phyloP scores from a whole-genome alignment of 1,284 basidiomycete genomes.

The Cryptococcus neoformans region DNA sequence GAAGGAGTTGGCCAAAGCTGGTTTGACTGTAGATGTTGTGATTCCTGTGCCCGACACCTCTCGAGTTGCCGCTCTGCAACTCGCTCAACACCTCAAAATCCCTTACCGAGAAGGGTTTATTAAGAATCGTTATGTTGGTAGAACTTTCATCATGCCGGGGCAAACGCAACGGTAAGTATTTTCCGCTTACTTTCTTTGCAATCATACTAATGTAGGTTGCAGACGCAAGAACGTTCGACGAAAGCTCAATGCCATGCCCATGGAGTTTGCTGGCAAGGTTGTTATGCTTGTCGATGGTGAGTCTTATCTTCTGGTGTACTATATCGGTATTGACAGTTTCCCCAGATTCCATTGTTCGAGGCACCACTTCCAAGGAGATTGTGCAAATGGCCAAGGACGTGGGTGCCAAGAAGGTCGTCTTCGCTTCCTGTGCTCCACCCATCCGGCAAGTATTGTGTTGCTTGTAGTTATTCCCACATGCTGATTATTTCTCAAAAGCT shows the following conservation, averaged over 20 bases:
- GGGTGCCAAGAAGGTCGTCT: slow-evolving; percentile 94
- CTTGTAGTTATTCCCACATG: neutral
- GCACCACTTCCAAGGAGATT: slow-evolving; percentile 98
- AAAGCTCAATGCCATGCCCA: slow-evolving; percentile 99
- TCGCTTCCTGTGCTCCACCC: slow-evolving; percentile 95
- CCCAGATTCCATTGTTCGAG: slow-evolving; percentile 94
- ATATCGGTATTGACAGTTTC: neutral
- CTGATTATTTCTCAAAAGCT: slow-evolving; percentile 52
- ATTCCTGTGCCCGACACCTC: slow-evolving; percentile 99
- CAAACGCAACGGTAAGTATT: slow-evolving; percentile 63
- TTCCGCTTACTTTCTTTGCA: neutral
- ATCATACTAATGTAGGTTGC: slow-evolving; percentile 4
- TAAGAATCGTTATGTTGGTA: slow-evolving; percentile 97
- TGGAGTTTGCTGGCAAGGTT: slow-evolving; percentile 90
- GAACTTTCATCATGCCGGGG: slow-evolving; percentile 99
- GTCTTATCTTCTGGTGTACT: slow-evolving; percentile 20
- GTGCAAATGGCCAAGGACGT: slow-evolving; percentile 97
- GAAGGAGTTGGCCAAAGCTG: slow-evolving; percentile 65
- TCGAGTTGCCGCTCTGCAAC: slow-evolving; percentile 90
- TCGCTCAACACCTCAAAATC: slow-evolving; percentile 83
- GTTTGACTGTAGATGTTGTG: slow-evolving; percentile 83
- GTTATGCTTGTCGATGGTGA: slow-evolving; percentile 93
- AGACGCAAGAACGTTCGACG: slow-evolving; percentile 92
- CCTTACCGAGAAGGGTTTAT: slow-evolving; percentile 99
- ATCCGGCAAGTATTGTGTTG: slow-evolving; percentile 60